Conservation (phyloP, 192 early-diverging fungal genomes). For the Coemansia reversa region DNA sequence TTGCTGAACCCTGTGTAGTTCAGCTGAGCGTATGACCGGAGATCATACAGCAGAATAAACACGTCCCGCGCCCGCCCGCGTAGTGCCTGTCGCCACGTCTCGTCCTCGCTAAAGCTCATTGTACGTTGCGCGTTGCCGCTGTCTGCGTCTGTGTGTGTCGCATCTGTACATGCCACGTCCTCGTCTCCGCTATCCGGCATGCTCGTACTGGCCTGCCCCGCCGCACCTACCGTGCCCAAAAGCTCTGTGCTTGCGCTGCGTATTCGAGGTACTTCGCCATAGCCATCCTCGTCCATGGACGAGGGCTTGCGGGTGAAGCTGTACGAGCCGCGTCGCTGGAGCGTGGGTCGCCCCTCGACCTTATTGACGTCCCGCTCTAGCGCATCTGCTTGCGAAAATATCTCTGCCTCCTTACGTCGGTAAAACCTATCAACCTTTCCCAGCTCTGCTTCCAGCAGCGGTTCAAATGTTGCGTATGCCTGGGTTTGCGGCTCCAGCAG, state of each 20-base stretch:
- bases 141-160: not conserved
- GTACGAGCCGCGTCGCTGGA: constrained; percentile 36
- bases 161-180: not conserved
- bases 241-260: constrained; percentile 15
- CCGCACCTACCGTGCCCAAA: not conserved
- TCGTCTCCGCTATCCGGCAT: not conserved
- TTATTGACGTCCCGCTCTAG: constrained; percentile 43
- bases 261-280: constrained; percentile 11
- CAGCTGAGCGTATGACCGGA: constrained; percentile 83
- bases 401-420: constrained; percentile 75
- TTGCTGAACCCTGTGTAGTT: constrained; percentile 93
- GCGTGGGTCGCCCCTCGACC: constrained; percentile 15
- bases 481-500: constrained; percentile 38
- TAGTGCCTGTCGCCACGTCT: constrained; percentile 35
- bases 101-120: constrained; percentile 23
- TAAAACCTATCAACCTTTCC: constrained; percentile 84
- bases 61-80: constrained; percentile 64
- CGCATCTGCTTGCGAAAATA: constrained; percentile 66
- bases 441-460: constrained; percentile 80
- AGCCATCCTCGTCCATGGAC: constrained; percentile 6
- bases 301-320: constrained; percentile 42
- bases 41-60: constrained; percentile 80
- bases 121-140: constrained; percentile 26
- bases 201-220: constrained; percentile 3
- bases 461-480: constrained; percentile 59